Conservation (phyloP, 768 basidiomycete genomes). For the Nevesoporus exiguus region DNA sequence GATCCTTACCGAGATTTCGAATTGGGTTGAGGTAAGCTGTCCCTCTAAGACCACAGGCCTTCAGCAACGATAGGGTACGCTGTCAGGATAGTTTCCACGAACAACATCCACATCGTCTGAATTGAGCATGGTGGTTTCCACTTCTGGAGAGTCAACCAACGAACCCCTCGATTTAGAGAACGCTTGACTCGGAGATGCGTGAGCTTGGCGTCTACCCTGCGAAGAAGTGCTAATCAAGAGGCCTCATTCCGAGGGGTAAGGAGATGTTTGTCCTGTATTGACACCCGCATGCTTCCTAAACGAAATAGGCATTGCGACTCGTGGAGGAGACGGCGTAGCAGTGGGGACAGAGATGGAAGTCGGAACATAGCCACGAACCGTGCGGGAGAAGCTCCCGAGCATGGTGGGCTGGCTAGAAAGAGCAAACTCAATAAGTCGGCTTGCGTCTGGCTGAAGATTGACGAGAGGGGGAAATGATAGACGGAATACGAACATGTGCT, state of each 20-base stretch:
- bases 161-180: constrained; percentile 4
- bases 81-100: constrained; percentile 15
- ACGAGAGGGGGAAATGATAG: neutral
- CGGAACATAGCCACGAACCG: constrained; percentile 53
- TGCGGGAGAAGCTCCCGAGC: constrained; percentile 50
- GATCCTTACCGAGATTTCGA: constrained; percentile 19
- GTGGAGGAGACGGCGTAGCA: constrained; percentile 45
- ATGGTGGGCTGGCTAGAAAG: constrained; percentile 44
- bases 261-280: constrained; percentile 18
- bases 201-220: constrained; percentile 8
- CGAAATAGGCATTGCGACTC: constrained; percentile 47
- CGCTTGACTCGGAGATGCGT: constrained; percentile 10
- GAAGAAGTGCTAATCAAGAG: constrained; percentile 7
- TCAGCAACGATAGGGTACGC: constrained; percentile 31
- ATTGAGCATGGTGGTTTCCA: constrained; percentile 7
- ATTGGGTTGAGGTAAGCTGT: constrained; percentile 19
- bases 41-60: constrained; percentile 35
- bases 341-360: constrained; percentile 48
- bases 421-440: constrained; percentile 13
- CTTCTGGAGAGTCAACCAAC: constrained; percentile 15
- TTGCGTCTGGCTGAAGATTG: neutral
- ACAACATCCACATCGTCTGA: constrained; percentile 25
- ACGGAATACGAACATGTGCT: neutral
- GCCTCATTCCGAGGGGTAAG: constrained; percentile 10
- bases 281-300: constrained; percentile 42